Percentiles rank a stretch among this genome's conserved stretches.
phyloP scores from a whole-genome alignment of 768 basidiomycete genomes.

The Podaxis mareebaensis region DNA sequence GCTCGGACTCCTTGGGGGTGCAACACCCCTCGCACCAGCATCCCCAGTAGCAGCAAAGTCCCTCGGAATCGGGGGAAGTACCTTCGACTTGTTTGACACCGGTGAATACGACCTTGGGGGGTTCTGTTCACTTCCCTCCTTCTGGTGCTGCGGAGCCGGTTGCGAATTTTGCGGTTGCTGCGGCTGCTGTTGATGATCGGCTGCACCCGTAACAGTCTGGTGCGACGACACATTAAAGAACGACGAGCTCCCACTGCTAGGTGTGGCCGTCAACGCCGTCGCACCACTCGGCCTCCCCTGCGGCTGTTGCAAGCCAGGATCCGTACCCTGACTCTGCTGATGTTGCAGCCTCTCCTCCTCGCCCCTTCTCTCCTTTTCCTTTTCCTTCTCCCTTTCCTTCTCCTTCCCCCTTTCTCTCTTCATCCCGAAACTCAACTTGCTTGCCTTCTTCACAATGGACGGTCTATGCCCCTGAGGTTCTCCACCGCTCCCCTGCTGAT shows the following conservation, averaged over 20 bases:
- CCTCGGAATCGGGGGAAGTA: slow-evolving; percentile 78
- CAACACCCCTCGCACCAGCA: slow-evolving; percentile 27
- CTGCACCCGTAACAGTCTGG: slow-evolving; percentile 31
- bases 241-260: slow-evolving; percentile 78
- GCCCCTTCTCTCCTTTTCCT: slow-evolving; percentile 43
- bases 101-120: slow-evolving; percentile 40
- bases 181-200: slow-evolving; percentile 20
- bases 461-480: slow-evolving; percentile 38
- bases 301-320: slow-evolving; percentile 27
- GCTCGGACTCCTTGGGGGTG: slow-evolving; percentile 42
- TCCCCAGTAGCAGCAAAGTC: slow-evolving; percentile 45
- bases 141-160: neutral
- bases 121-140: slow-evolving; percentile 17
- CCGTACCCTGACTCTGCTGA: neutral
- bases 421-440: slow-evolving; percentile 76
- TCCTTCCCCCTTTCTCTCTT: slow-evolving; percentile 55
- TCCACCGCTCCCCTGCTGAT: slow-evolving; percentile 50
- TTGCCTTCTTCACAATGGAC: slow-evolving; percentile 70
- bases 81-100: slow-evolving; percentile 54
- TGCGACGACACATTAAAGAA: slow-evolving; percentile 80
- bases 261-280: slow-evolving; percentile 58
- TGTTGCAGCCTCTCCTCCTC: slow-evolving; percentile 36
- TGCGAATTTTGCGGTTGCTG: slow-evolving; percentile 23
- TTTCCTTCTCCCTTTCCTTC: slow-evolving; percentile 45
- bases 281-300: slow-evolving; percentile 40